Evolutionary conservation across 805 yeast genomes (phyloP).

Genomic region (Babjeviella inositovora): DNA sequence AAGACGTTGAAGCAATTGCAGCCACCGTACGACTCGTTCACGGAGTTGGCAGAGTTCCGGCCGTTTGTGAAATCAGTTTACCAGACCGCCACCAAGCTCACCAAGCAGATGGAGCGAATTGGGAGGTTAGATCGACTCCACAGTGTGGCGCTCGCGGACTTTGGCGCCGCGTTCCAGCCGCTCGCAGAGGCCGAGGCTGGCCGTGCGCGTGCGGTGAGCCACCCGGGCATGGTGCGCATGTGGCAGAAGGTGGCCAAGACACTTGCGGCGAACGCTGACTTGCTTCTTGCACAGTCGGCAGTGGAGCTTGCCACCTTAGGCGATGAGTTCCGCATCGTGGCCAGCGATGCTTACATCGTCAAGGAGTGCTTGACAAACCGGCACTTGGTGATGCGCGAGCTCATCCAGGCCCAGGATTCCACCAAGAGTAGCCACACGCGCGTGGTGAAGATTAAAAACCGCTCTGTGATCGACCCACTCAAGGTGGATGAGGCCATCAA

Average conservation of each 20-base stretch:
- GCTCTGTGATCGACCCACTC: slow-evolving; percentile 65
- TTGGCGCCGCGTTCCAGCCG: slow-evolving; percentile 29
- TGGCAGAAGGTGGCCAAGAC: slow-evolving; percentile 71
- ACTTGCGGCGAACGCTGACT: slow-evolving; percentile 55
- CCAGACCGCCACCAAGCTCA: slow-evolving; percentile 36
- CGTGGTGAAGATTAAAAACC: slow-evolving; percentile 47
- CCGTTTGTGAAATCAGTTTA: slow-evolving; percentile 75
- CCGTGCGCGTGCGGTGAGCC: no score
- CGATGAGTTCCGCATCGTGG: slow-evolving; percentile 51
- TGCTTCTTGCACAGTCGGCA: slow-evolving; percentile 55
- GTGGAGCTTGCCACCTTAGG: slow-evolving; percentile 61
- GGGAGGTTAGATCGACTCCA: slow-evolving; percentile 41
- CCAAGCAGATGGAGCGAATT: slow-evolving; percentile 31
- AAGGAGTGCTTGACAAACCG: slow-evolving; percentile 90
- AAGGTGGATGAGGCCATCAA: slow-evolving; percentile 84
- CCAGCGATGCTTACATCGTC: slow-evolving; percentile 68
- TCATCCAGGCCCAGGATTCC: slow-evolving; percentile 60
- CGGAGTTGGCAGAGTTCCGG: slow-evolving; percentile 69
- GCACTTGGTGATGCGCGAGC: slow-evolving; percentile 83
- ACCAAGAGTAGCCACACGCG: slow-evolving; percentile 64
- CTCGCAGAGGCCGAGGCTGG: no score
- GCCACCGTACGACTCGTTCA: slow-evolving; percentile 80
- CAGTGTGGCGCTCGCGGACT: slow-evolving; percentile 17
- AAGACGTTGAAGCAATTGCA: slow-evolving; percentile 84
- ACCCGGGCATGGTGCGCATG: slow-evolving; percentile 56